phyloP scores from a whole-genome alignment of 371 early-diverging fungal species.

The Gilbertella persicaria region DNA sequence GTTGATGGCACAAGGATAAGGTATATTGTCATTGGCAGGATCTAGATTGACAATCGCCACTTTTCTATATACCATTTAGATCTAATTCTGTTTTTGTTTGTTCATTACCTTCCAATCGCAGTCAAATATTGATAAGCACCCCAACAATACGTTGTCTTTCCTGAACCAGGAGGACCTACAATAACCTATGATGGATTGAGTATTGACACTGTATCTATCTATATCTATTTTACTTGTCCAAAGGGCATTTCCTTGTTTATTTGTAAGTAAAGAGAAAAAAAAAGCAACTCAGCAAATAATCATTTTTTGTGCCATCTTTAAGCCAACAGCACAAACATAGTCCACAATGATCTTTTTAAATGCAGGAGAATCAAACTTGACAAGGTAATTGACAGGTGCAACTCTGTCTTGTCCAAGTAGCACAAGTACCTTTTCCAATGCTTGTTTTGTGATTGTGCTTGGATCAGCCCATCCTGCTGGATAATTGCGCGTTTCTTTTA shows the following conservation, averaged over 20 bases:
- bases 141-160: conserved; percentile 97
- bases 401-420: conserved; percentile 10
- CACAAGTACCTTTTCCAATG: conserved; percentile 11
- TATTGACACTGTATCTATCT: not conserved
- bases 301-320: conserved; percentile 18
- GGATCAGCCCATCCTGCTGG: conserved; percentile 28
- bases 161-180: conserved; percentile 97
- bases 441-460: conserved; percentile 1
- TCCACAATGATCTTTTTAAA: conserved; percentile 9
- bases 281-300: conserved; percentile 16
- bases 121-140: conserved; percentile 90
- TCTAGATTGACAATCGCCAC: conserved; percentile 96
- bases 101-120: conserved; percentile 70
- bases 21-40: conserved; percentile 93
- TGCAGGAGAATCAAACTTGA: conserved; percentile 2
- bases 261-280: conserved; percentile 1
- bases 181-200: conserved; percentile 79
- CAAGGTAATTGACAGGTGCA: conserved; percentile 10
- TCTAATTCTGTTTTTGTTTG: not conserved
- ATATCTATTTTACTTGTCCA: conserved; percentile 44
- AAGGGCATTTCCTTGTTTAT: conserved; percentile 32
- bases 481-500: not conserved
- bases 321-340: conserved; percentile 25
- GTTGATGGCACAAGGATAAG: conserved; percentile 88
- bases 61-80: conserved; percentile 52